Conservation (phyloP, 108 stramenopile genomes). For the Fragilaria radians region DNA sequence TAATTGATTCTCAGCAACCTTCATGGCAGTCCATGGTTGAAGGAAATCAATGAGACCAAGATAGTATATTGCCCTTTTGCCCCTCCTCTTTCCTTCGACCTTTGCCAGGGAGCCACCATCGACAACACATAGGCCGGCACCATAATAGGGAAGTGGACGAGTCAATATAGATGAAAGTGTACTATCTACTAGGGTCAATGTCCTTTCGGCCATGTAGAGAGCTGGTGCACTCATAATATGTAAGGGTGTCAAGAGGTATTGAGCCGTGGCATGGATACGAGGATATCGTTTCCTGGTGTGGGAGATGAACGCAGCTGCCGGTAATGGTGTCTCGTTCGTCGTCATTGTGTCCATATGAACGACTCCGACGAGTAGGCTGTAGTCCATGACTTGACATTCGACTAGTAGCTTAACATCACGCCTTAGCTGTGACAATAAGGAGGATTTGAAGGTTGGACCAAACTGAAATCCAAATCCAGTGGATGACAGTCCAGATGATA, state of each 20-base stretch:
- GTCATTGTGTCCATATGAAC: constrained; percentile 35
- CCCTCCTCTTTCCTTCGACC: constrained; percentile 48
- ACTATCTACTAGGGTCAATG: not conserved
- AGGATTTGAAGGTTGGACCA: constrained; percentile 49
- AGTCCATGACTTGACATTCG: constrained; percentile 77
- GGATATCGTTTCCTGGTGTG: not conserved
- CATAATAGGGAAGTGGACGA: constrained; percentile 61
- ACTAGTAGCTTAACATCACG: constrained; percentile 69
- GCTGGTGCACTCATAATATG: constrained; percentile 33
- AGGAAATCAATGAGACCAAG: constrained; percentile 88
- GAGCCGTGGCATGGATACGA: not conserved
- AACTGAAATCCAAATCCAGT: constrained; percentile 46
- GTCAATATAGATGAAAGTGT: constrained; percentile 25
- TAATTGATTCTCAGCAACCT: constrained; percentile 54
- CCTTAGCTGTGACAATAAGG: constrained; percentile 70
- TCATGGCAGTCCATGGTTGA: constrained; percentile 75
- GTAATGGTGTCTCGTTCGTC: not conserved
- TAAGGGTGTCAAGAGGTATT: constrained; percentile 3
- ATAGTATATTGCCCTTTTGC: constrained; percentile 58
- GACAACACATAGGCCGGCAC: constrained; percentile 61
- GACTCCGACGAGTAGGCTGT: constrained; percentile 79
- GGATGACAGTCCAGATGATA: not conserved
- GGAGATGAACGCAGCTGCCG: not conserved
- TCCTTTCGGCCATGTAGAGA: constrained; percentile 9
- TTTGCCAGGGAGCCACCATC: constrained; percentile 61